phyloP scores from a whole-genome alignment of 1,284 basidiomycete genomes.

The Coniferiporia sulphurascens region DNA sequence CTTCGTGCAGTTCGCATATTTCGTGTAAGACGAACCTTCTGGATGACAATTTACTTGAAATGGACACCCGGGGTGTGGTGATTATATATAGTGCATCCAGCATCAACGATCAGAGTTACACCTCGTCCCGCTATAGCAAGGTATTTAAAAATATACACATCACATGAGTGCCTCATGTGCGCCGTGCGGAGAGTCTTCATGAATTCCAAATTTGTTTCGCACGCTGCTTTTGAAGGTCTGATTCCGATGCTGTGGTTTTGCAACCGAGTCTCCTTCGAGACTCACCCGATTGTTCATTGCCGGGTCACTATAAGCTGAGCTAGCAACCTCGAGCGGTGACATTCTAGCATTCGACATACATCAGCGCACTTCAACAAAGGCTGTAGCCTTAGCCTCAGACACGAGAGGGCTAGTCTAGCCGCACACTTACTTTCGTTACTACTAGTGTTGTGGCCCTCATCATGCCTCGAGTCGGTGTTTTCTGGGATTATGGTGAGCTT shows the following conservation, averaged over 20 bases:
- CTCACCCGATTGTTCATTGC: too few species aligned
- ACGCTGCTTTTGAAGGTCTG: too few species aligned
- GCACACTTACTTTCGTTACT: not conserved
- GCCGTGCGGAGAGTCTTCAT: not conserved
- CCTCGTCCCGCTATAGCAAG: not conserved
- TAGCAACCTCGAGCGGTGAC: not conserved
- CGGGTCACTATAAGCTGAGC: too few species aligned
- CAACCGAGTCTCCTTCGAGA: too few species aligned
- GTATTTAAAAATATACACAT: not conserved
- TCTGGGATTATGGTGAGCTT: constrained; percentile 56
- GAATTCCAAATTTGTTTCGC: too few species aligned
- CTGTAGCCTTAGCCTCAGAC: not conserved
- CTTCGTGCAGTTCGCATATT: not conserved
- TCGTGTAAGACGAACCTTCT: not conserved
- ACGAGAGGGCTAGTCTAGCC: not conserved
- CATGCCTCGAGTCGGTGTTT: constrained; percentile 40
- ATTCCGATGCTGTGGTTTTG: too few species aligned
- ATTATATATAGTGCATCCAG: too few species aligned
- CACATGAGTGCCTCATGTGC: not conserved
- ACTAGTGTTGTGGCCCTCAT: not conserved
- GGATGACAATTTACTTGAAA: too few species aligned
- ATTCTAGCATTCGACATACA: not conserved
- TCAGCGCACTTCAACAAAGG: not conserved
- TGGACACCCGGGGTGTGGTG: too few species aligned
- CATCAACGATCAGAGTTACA: too few species aligned